Evolutionary conservation across 164 flowering plant genomes (phyloP).

Genomic region (Umbilicus rupestris): DNA sequence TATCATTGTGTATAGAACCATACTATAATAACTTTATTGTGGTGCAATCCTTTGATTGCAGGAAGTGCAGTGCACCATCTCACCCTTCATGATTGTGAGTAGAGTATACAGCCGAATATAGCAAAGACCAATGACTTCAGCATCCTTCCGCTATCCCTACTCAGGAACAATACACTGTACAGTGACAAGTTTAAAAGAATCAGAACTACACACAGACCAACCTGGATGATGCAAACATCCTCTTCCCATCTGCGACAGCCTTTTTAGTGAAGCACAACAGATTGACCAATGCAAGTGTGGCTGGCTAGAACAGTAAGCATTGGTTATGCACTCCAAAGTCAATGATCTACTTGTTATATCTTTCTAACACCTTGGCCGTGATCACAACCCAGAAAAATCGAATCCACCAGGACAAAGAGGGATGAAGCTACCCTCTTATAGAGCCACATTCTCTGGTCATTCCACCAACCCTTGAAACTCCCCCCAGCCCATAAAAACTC

Average conservation of each 20-base stretch:
- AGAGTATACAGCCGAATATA: conserved; percentile 18
- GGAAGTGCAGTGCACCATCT: too few relatives aligned
- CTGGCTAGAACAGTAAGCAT: conserved; percentile 23
- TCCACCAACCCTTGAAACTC: conserved; percentile 40
- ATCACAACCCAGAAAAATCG: conserved; percentile 20
- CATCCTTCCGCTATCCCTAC: conserved; percentile 59
- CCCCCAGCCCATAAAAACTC: conserved; percentile 14
- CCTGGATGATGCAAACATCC: conserved; percentile 27
- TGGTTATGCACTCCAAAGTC: conserved; percentile 33
- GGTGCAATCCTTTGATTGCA: too few relatives aligned
- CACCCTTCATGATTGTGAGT: neutral
- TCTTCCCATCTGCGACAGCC: conserved; percentile 1
- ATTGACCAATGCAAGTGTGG: conserved; percentile 27
- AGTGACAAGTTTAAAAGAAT: conserved; percentile 48
- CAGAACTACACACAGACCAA: conserved; percentile 31
- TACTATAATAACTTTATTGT: too few relatives aligned
- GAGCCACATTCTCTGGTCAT: conserved; percentile 39
- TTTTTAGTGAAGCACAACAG: conserved; percentile 13
- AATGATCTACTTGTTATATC: conserved; percentile 39
- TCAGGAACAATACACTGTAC: conserved; percentile 44
- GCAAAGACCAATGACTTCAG: conserved; percentile 39
- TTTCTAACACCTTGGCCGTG: conserved; percentile 33
- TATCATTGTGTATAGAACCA: too few relatives aligned
- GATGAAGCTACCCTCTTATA: conserved; percentile 30
- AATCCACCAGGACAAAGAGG: conserved; percentile 30